Evolutionary conservation across 116 monocot species (phyloP).

Genomic region (Posidonia oceanica): DNA sequence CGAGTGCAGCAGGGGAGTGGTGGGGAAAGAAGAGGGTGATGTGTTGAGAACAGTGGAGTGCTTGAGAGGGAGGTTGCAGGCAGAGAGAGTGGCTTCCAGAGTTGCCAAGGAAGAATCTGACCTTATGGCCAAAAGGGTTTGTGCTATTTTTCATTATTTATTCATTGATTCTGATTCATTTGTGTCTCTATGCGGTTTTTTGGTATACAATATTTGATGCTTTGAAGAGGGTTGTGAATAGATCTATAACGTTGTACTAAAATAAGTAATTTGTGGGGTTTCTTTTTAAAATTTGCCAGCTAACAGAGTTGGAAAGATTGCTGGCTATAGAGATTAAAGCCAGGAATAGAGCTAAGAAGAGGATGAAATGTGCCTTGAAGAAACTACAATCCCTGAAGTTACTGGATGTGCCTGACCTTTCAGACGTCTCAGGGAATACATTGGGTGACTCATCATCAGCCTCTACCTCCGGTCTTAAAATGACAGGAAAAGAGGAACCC

Average conservation of each 20-base stretch:
- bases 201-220: not conserved
- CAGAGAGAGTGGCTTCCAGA: constrained; percentile 26
- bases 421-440: constrained; percentile 14
- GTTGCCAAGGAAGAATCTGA: constrained; percentile 23
- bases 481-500: constrained; percentile 6
- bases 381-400: constrained; percentile 63
- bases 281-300: constrained; percentile 23
- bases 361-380: constrained; percentile 48
- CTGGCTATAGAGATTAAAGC: constrained; percentile 53
- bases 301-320: constrained; percentile 56
- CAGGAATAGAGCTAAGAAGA: constrained; percentile 71
- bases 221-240: not conserved
- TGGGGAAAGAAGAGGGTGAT: constrained; percentile 15
- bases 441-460: constrained; percentile 19
- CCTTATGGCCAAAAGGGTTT: constrained; percentile 12
- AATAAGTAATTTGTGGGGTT: not conserved
- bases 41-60: constrained; percentile 28
- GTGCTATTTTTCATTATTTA: not conserved
- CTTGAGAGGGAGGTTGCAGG: constrained; percentile 19
- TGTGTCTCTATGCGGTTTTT: not conserved
- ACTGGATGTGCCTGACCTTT: constrained; percentile 7
- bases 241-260: not conserved
- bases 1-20: not conserved
- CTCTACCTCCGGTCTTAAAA: constrained; percentile 8
- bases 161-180: not conserved